Conservation (phyloP, 1,284 basidiomycete genomes). For the Microbotryum intermedium region DNA sequence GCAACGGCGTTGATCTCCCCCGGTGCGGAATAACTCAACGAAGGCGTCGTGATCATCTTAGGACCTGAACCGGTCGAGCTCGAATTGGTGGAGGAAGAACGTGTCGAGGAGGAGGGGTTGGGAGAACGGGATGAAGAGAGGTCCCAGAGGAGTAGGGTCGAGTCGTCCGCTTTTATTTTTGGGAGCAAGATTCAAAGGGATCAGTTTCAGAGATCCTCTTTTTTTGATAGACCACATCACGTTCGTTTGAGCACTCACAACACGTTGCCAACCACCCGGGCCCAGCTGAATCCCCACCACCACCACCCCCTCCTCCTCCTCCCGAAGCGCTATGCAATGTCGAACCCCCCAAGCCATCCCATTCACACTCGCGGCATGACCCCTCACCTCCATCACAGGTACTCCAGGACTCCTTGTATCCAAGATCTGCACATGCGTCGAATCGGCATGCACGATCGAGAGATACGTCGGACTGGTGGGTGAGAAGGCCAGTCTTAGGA, state of each 20-base stretch:
- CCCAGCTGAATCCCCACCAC: constrained; percentile 47
- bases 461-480: constrained; percentile 80
- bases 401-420: constrained; percentile 91
- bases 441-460: constrained; percentile 88
- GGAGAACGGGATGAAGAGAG: constrained; percentile 43
- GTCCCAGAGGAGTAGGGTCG: constrained; percentile 83
- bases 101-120: constrained; percentile 46
- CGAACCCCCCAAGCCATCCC: constrained; percentile 70
- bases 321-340: constrained; percentile 11
- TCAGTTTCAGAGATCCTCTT: too few species aligned
- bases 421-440: constrained; percentile 72
- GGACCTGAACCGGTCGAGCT: constrained; percentile 17
- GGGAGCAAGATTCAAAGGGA: too few species aligned
- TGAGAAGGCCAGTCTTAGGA: constrained; percentile 77
- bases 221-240: too few species aligned
- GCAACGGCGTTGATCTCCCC: constrained; percentile 76
- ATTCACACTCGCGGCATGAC: constrained; percentile 66
- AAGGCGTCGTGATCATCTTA: constrained; percentile 53
- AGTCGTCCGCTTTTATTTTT: constrained; percentile 67
- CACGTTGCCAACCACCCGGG: constrained; percentile 67
- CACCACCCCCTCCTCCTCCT: not conserved
- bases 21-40: constrained; percentile 71
- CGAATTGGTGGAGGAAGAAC: constrained; percentile 38
- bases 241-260: constrained; percentile 18
- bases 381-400: constrained; percentile 80